phyloP scores from a whole-genome alignment of 2,329 filamentous ascomycete genomes.

The Dendrostoma leiphaemia region DNA sequence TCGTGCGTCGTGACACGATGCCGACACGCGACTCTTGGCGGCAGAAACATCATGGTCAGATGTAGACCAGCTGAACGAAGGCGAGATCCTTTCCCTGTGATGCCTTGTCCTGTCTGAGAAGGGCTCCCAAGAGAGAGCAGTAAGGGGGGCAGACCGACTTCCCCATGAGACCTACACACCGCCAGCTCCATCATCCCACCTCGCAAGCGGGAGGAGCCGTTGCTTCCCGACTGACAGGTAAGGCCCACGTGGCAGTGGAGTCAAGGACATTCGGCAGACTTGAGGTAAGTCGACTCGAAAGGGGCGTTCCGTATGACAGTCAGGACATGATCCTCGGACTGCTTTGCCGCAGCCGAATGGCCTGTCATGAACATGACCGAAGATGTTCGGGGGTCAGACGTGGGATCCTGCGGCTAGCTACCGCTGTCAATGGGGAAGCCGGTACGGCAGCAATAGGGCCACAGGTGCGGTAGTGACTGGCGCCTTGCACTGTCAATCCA shows the following conservation, averaged over 20 bases:
- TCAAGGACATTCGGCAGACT: too few relatives aligned
- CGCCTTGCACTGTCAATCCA: background rate
- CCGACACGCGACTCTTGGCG: background rate
- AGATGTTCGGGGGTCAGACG: background rate
- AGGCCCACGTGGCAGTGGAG: too few relatives aligned
- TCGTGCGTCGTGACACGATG: background rate
- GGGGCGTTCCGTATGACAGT: background rate
- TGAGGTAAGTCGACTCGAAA: too few relatives aligned
- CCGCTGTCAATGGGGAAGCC: background rate
- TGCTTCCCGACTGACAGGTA: background rate
- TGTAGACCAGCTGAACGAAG: too few relatives aligned
- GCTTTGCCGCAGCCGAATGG: background rate
- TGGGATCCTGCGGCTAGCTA: background rate
- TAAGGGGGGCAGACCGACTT: too few relatives aligned
- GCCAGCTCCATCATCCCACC: background rate
- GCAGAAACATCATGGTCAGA: background rate
- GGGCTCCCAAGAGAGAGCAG: too few relatives aligned
- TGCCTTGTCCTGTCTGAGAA: too few relatives aligned
- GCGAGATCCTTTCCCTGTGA: too few relatives aligned
- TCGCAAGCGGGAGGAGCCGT: background rate
- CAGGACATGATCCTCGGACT: background rate
- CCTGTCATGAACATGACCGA: background rate
- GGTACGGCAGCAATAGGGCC: too few relatives aligned
- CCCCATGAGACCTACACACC: too few relatives aligned
- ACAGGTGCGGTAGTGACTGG: too few relatives aligned